Evolutionary conservation across 306 rosid genomes (phyloP).

Genomic region (Betula pendula): DNA sequence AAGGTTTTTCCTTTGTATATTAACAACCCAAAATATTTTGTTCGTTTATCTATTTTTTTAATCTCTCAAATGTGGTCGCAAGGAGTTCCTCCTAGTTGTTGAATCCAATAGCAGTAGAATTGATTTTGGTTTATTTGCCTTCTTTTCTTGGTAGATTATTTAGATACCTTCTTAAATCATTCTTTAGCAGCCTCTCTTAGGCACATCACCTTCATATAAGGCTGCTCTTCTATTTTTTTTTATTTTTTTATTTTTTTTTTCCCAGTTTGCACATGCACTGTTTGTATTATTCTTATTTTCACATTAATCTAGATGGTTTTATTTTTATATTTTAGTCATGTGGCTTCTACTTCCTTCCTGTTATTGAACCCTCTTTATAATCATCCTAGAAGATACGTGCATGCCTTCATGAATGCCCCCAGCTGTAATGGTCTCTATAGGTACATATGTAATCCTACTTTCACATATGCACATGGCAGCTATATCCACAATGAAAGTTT

Average conservation of each 20-base stretch:
- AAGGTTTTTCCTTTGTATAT: constrained; percentile 55
- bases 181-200: background rate
- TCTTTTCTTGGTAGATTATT: background rate
- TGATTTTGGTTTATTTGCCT: background rate
- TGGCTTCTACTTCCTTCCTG: no score
- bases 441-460: no score
- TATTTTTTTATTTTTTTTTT: background rate
- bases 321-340: background rate
- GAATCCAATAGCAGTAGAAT: background rate
- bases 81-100: background rate
- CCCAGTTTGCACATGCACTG: background rate
- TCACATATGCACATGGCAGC: background rate
- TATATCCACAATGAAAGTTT: background rate
- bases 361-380: background rate
- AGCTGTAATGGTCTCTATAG: background rate
- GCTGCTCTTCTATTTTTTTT: no score
- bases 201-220: background rate
- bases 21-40: background rate
- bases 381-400: background rate
- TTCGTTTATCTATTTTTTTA: background rate
- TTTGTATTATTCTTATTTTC: background rate
- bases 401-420: background rate
- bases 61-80: background rate
- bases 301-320: background rate
- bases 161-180: background rate